phyloP scores from a whole-genome alignment of 2,329 filamentous ascomycete species.

The Aspergillus aculeatus region DNA sequence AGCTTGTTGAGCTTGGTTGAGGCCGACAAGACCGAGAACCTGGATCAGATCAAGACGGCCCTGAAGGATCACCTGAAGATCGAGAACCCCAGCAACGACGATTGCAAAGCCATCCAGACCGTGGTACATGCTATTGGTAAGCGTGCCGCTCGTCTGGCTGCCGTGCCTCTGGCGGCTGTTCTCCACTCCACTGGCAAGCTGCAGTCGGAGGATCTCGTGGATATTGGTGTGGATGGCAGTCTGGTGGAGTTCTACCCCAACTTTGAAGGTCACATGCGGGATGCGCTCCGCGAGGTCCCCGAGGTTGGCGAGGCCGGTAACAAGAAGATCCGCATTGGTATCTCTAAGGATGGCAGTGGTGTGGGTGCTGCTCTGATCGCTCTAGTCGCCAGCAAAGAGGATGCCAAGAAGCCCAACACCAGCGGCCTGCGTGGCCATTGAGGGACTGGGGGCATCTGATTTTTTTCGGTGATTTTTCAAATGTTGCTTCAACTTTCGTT shows the following conservation, averaged over 20 bases:
- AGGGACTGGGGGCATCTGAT: not conserved
- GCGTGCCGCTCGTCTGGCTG: slow-evolving; percentile 82
- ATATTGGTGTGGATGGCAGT: slow-evolving; percentile 92
- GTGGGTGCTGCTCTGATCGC: slow-evolving; percentile 96
- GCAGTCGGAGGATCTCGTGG: slow-evolving; percentile 66
- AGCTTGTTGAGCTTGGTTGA: slow-evolving; percentile 85
- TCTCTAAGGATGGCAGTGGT: slow-evolving; percentile 93
- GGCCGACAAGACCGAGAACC: slow-evolving; percentile 70
- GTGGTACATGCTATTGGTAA: slow-evolving; percentile 81
- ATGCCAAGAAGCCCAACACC: slow-evolving; percentile 14
- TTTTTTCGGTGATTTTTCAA: not conserved
- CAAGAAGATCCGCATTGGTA: slow-evolving; percentile 85
- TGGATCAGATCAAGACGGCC: slow-evolving; percentile 71
- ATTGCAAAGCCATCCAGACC: slow-evolving; percentile 82
- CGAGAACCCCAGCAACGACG: slow-evolving; percentile 72
- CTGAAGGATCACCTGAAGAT: slow-evolving; percentile 76
- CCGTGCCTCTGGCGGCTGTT: slow-evolving; percentile 82
- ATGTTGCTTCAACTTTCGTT: not conserved
- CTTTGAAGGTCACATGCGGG: slow-evolving; percentile 84
- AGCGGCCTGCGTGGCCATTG: not conserved
- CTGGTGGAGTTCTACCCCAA: slow-evolving; percentile 94
- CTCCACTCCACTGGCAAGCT: slow-evolving; percentile 78
- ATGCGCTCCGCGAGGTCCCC: slow-evolving; percentile 73
- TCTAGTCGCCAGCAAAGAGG: slow-evolving; percentile 67
- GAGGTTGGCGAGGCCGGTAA: slow-evolving; percentile 77